Evolutionary conservation across 2,329 filamentous ascomycete genomes (phyloP), one percentile per base, ranked within the genome.

Genomic region (Aspergillus bombycis): DNA sequence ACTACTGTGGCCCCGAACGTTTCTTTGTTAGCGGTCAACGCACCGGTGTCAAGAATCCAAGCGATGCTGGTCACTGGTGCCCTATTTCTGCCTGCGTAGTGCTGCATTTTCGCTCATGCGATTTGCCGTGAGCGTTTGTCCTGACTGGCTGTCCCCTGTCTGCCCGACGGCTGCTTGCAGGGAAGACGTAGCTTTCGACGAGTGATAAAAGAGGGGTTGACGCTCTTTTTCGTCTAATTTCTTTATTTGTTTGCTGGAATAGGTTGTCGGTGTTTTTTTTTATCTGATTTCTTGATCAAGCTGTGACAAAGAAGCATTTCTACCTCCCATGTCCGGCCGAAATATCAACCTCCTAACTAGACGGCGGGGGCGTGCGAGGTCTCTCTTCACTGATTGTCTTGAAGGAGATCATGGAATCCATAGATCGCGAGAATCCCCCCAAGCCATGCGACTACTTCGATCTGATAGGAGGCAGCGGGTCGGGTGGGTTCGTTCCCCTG

Each of bases 321-420:
- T 21, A 19, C 16, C 32, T 58, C 14, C 19, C 16, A 70, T 70
- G 68, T 55, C 65, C 32, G 61, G 65, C 16, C 61, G 66, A 56
- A 63, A 62, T 21, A 63, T 70, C 50, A 70, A 67, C 60, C 64
- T 70, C 58, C 68, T 70, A 57, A 67, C 64, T 76, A 6, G 79
- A 81, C 65, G 79, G 80, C 11, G 80, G 79, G 3, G 80, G 79
- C 4, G 72, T 81, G 0, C 72, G 79, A 6, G 78, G 78, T 0
- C 66, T 81, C 3, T 81, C 79, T 0, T 73, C 73, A 0, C 67
- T 81, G 0, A 67, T 73, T 14, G 78, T 81, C 32, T 66, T 81
- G 6, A 69, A 72, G 38, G 59, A 69, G 11, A 60, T 82, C 4
- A 77, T 82, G 73, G 57, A 69, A 32, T 66, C 68, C 0, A 68